A percentile compares a stretch with the other conserved stretches of the same genome.
Conservation (phyloP, 176 grass and related monocot genomes). For the Aegilops umbellulata region DNA sequence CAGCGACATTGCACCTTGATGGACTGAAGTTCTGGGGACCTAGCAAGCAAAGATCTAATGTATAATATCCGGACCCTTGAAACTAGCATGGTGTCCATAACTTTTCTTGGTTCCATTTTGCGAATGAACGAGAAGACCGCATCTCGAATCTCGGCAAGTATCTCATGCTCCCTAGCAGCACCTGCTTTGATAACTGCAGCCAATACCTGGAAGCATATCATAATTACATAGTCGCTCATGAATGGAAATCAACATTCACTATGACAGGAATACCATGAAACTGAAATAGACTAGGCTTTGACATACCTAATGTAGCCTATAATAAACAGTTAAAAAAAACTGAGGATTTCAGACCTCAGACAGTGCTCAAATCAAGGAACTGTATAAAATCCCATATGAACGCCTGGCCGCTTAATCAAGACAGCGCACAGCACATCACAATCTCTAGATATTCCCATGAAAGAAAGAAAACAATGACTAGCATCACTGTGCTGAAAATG, state of each 20-base stretch:
- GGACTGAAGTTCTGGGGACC: constrained; percentile 96
- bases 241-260: background rate
- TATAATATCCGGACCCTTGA: constrained; percentile 99
- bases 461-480: constrained; percentile 13
- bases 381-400: background rate
- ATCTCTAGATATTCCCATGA: background rate
- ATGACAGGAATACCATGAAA: background rate
- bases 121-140: constrained; percentile 96
- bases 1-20: constrained; percentile 63
- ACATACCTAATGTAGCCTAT: background rate
- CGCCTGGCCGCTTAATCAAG: constrained; percentile 5
- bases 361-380: background rate
- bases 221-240: constrained; percentile 6
- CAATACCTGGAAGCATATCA: constrained; percentile 66
- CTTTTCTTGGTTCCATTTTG: constrained; percentile 97
- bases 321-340: constrained; percentile 1
- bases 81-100: constrained; percentile 99
- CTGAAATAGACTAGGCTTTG: background rate
- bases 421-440: background rate
- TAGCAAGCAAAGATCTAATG: constrained; percentile 95
- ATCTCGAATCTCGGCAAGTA: constrained; percentile 97
- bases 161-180: constrained; percentile 97
- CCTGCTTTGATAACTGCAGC: constrained; percentile 98
- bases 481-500: constrained; percentile 20
- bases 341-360: background rate